Base-by-base conservation (phyloP, 1,284 basidiomycete genomes). In the Apiotrichum laibachii region DNA sequence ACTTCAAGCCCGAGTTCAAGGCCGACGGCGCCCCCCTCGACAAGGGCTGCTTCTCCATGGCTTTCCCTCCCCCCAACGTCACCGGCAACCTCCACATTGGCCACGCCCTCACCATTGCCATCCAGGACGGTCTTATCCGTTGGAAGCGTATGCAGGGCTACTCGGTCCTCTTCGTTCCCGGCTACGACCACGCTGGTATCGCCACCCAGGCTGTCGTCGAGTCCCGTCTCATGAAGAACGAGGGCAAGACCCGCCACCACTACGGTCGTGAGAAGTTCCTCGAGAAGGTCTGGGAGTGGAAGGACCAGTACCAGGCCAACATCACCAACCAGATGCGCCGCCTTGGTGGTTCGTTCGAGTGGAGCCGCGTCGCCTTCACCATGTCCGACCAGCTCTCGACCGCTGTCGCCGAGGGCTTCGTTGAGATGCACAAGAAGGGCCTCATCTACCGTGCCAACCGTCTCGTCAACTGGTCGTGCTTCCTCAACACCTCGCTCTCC, bases 201-300 rank as follows among this genome's bases (percentile, higher is more conserved):
- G 95, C 95, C 0, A 99, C 96, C 0, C 96, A 99, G 78, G 92
- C 92, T 51, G 95, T 99, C 33, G 96, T 99, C 4, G 96, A 99
- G 77, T 93, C 92, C 78, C 84, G 94, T 39, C 72, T 99, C 56
- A 88, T 86, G 79, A 98, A 96, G 80, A 80, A 83, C 1, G 84
- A 88, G 54, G 90, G 91, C 16, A 82, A 89, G 80, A 90, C 90
- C 2, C 82, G 95, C 57, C 93, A 98, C 77, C 91, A 99, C 77
- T 85, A 98, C 44, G 96, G 96, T 2, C 86, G 96, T 55, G 92
- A 96, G 69, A 87, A 84, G 70, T 98, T 99, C 81, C 75, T 99
- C 60, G 86, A 90, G 65, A 92, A 87, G 66, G 94, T 99, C 31
- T 89, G 89, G 85, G 88, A 89, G 49, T 99, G 96, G 96, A 98